Evolutionary conservation across 768 basidiomycete species (phyloP).

Genomic region (Boletus reticulatus): DNA sequence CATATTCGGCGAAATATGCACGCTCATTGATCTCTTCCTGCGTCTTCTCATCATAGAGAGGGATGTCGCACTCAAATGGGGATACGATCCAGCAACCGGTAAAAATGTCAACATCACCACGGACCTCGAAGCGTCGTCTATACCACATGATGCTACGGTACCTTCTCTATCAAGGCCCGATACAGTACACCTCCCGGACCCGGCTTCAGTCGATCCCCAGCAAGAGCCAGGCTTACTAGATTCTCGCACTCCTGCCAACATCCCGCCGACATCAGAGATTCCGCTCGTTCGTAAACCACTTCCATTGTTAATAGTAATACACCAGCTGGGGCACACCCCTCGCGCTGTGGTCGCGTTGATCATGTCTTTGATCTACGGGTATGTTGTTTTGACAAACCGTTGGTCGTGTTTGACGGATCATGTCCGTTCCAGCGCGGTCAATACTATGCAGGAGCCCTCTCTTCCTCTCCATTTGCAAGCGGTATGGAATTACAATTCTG

Average conservation of each 20-base stretch:
- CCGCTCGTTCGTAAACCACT: conserved; percentile 24
- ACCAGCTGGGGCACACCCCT: conserved; percentile 41
- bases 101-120: background rate
- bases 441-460: conserved; percentile 52
- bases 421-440: conserved; percentile 39
- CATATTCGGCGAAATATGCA: conserved; percentile 46
- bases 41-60: conserved; percentile 58
- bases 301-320: conserved; percentile 42
- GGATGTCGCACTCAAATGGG: conserved; percentile 48
- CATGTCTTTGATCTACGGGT: conserved; percentile 56
- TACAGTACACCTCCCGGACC: background rate
- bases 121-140: conserved; percentile 8
- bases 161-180: background rate
- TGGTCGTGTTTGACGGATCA: background rate
- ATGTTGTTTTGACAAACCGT: conserved; percentile 12
- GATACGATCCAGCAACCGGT: conserved; percentile 38
- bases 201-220: background rate
- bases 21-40: conserved; percentile 49
- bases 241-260: background rate
- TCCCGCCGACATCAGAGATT: conserved; percentile 1
- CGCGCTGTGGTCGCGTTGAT: conserved; percentile 47
- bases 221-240: background rate
- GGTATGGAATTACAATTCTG: conserved; percentile 46
- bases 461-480: conserved; percentile 53
- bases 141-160: background rate